Percentiles rank a stretch among this genome's conserved stretches.
Conservation (phyloP, 2,329 filamentous ascomycete genomes). For the Apiospora marii region DNA sequence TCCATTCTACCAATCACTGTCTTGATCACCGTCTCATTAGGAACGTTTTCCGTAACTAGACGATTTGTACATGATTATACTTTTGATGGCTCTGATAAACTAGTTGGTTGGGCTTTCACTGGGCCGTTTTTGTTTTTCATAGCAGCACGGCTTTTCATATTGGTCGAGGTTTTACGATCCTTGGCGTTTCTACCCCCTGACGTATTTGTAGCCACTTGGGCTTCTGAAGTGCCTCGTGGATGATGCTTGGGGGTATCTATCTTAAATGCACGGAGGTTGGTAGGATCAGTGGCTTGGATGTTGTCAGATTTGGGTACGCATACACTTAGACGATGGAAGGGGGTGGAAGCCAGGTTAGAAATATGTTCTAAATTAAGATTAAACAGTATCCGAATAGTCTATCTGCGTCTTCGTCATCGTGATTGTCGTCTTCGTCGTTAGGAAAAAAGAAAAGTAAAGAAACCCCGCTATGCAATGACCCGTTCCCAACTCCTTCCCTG, state of each 20-base stretch:
- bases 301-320: too few species aligned
- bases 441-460: not conserved
- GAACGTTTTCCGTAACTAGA: too few species aligned
- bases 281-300: too few species aligned
- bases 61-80: too few species aligned
- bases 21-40: not conserved
- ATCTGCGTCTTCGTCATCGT: not conserved
- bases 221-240: not conserved
- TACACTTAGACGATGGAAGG: too few species aligned
- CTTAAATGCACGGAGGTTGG: too few species aligned
- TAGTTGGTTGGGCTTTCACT: too few species aligned
- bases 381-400: constrained; percentile 1
- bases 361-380: not conserved
- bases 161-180: not conserved
- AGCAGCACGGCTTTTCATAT: not conserved
- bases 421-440: not conserved
- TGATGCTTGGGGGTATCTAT: not conserved
- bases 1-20: not conserved
- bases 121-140: not conserved
- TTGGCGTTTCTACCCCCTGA: not conserved
- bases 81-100: too few species aligned
- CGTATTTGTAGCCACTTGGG: not conserved
- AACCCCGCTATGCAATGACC: constrained; percentile 12
- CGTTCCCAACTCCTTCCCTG: not conserved
- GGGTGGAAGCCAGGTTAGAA: too few species aligned